Evolutionary conservation across 257 asterid genomes (phyloP).

Genomic region (Fraxinus excelsior): DNA sequence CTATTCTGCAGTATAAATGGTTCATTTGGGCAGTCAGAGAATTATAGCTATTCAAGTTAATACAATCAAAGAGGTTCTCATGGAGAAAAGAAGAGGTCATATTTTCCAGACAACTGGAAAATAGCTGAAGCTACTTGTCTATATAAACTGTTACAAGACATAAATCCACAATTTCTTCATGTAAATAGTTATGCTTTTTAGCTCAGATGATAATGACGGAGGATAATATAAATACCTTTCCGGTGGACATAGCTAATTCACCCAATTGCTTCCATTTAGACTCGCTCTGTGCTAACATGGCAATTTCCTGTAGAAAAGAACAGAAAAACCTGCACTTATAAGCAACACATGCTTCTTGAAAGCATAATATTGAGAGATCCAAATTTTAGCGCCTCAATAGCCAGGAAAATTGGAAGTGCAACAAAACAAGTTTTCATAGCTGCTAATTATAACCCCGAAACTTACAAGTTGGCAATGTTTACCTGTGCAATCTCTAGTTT

Average conservation of each 20-base stretch:
- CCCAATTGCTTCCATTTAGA: constrained; percentile 98
- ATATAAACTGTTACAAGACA: neutral
- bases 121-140: neutral
- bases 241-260: constrained; percentile 91
- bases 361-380: constrained; percentile 11
- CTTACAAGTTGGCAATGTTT: constrained; percentile 24
- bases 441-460: constrained; percentile 7
- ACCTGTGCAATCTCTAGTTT: constrained; percentile 90
- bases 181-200: constrained; percentile 1
- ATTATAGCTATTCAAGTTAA: neutral
- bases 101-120: neutral
- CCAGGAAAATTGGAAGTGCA: constrained; percentile 1
- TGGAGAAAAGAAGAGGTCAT: neutral
- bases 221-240: constrained; percentile 58
- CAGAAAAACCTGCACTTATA: constrained; percentile 21
- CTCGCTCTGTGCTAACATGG: constrained; percentile 71
- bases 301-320: constrained; percentile 72
- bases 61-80: neutral
- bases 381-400: constrained; percentile 10
- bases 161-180: neutral
- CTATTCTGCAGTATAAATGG: constrained; percentile 4
- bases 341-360: constrained; percentile 12
- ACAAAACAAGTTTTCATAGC: neutral
- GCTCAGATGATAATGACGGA: constrained; percentile 21
- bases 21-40: constrained; percentile 1